Evolutionary conservation across 805 yeast genomes (phyloP).

Genomic region (Saccharomyces cerevisiae): DNA sequence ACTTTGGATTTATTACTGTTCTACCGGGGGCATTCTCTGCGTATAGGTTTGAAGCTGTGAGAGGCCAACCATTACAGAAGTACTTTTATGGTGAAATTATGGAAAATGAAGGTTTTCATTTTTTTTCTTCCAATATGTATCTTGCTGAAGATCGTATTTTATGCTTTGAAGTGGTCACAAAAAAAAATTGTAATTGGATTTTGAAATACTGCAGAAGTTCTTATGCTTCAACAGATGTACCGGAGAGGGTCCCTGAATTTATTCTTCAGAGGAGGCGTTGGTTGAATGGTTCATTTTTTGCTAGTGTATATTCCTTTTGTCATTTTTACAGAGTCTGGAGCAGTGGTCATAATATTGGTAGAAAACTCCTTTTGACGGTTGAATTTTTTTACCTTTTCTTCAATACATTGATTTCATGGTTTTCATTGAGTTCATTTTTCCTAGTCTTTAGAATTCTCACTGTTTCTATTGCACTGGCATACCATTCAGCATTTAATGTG

Average conservation of each 20-base stretch:
- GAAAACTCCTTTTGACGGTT: slow-evolving; percentile 65
- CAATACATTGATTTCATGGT: slow-evolving; percentile 80
- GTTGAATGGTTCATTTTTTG: slow-evolving; percentile 95
- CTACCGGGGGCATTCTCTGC: slow-evolving; percentile 97
- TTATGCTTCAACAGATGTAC: slow-evolving; percentile 92
- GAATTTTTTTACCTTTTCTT: slow-evolving; percentile 75
- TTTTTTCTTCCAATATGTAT: slow-evolving; percentile 93
- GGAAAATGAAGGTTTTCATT: slow-evolving; percentile 57
- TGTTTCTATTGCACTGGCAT: slow-evolving; percentile 51
- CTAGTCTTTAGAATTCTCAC: slow-evolving; percentile 84
- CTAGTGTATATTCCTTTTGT: slow-evolving; percentile 77
- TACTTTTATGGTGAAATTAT: slow-evolving; percentile 89
- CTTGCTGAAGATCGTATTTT: slow-evolving; percentile 93
- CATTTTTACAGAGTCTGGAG: slow-evolving; percentile 72
- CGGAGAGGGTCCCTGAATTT: slow-evolving; percentile 77
- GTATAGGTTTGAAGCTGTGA: slow-evolving; percentile 73
- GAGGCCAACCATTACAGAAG: slow-evolving; percentile 79
- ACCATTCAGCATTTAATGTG: slow-evolving; percentile 62
- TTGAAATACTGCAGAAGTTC: slow-evolving; percentile 82
- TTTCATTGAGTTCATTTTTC: slow-evolving; percentile 82
- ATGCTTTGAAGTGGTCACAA: slow-evolving; percentile 93
- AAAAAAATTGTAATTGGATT: slow-evolving; percentile 62
- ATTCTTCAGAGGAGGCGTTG: slow-evolving; percentile 91
- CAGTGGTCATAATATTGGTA: slow-evolving; percentile 59
- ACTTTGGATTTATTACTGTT: slow-evolving; percentile 89